Evolutionary conservation across 2,329 filamentous ascomycete species (phyloP), one percentile per base, ranked within the genome.

Genomic region (Clonostachys rosea): DNA sequence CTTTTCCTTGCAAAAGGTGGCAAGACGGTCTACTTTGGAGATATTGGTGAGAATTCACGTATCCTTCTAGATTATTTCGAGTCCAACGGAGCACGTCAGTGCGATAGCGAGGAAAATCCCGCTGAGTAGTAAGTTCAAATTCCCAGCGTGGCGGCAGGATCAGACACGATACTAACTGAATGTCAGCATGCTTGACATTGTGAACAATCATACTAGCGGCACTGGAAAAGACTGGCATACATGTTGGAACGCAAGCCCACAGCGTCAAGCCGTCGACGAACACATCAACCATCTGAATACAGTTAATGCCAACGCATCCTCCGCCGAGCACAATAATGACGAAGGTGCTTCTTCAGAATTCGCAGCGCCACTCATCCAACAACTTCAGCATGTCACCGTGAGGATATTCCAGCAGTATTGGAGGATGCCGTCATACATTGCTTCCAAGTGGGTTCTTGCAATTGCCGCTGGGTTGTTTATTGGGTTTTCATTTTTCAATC

Each of bases 361-460:
- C 51, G 90, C 91, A 5, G 86, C 88, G 56, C 84, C 89, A 0
- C 87, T 95, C 58, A 50, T 49, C 1, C 57, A 70, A 1, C 91
- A 96, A 59, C 65, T 92, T 1, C 66, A 63, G 40, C 74, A 83
- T 49, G 87, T 89, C 40, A 81, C 80, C 2, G 56, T 74, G 9
- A 83, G 89, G 48, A 81, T 91, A 6, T 91, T 91, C 66, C 79
- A 89, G 58, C 89, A 94, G 60, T 91, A 91, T 16, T 49, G 48
- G 87, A 79, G 89, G 42, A 89, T 83, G 47, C 89, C 89, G 0
- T 74, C 74, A 11, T 94, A 94, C 65, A 83, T 94, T 57, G 87
- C 89, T 63, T 79, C 86, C 48, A 92, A 92, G 68, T 62, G 79
- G 3, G 62, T 75, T 2, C 76, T 92, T 16, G 83, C 69, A 3